Evolutionary conservation across 2,329 filamentous ascomycete genomes (phyloP).

Genomic region (Aspergillus ustus): DNA sequence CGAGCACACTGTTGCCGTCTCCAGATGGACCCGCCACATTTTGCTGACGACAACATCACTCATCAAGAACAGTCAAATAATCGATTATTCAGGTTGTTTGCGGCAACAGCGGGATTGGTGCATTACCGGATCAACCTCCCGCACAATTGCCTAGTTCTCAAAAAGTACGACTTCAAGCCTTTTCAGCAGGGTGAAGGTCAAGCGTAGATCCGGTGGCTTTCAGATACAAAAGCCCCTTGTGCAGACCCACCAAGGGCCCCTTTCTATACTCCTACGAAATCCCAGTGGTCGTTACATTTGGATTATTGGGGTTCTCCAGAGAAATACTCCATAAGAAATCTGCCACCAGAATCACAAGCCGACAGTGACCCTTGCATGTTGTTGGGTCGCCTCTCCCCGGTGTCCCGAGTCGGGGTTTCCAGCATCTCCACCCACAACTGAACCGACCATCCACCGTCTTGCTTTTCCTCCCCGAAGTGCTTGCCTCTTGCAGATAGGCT

Average conservation of each 20-base stretch:
- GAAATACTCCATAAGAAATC: not conserved
- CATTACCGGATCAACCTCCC: not conserved
- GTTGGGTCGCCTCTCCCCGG: no score
- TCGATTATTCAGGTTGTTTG: not conserved
- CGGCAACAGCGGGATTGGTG: not conserved
- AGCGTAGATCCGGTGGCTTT: no score
- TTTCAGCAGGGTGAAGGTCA: not conserved
- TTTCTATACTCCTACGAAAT: no score
- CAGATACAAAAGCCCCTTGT: no score
- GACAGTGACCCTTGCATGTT: not conserved
- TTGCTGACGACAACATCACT: not conserved
- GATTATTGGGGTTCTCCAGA: no score
- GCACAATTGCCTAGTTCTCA: not conserved
- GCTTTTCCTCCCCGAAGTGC: conserved; percentile 4
- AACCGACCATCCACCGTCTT: not conserved
- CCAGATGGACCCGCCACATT: not conserved
- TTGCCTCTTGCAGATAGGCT: not conserved
- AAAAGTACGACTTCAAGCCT: not conserved
- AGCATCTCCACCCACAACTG: conserved; percentile 3
- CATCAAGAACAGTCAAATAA: not conserved
- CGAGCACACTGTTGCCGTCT: conserved; percentile 1
- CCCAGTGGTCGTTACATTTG: no score
- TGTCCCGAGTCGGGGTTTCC: not conserved
- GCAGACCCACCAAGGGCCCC: no score
- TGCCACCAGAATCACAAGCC: not conserved